Percentiles rank a stretch among this genome's conserved stretches.
Evolutionary conservation across 2,329 filamentous ascomycete species (phyloP).

Genomic region (Colletotrichum lentis): DNA sequence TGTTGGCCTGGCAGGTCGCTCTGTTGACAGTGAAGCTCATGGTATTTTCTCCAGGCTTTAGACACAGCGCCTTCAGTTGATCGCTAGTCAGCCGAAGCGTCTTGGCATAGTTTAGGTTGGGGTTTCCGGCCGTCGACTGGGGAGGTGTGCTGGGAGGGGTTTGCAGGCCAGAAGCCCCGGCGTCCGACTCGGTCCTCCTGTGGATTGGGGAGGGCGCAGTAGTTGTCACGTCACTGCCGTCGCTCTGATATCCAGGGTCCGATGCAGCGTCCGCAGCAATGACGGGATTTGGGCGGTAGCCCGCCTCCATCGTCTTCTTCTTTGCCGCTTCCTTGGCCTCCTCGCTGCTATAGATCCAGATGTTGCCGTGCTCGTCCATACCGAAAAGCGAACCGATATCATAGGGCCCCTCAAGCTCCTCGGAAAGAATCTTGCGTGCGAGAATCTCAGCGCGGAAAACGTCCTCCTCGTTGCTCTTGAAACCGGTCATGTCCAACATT

Average conservation of each 20-base stretch:
- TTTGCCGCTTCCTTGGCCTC: slow-evolving; percentile 91
- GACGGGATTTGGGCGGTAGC: slow-evolving; percentile 49
- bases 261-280: slow-evolving; percentile 81
- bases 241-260: slow-evolving; percentile 95
- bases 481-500: slow-evolving; percentile 98
- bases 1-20: slow-evolving; percentile 88
- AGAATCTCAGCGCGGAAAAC: slow-evolving; percentile 91
- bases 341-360: slow-evolving; percentile 99
- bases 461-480: slow-evolving; percentile 93
- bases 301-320: slow-evolving; percentile 64
- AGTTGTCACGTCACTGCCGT: slow-evolving; percentile 72
- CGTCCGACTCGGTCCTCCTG: slow-evolving; percentile 73
- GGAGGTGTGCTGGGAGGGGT: slow-evolving; percentile 76
- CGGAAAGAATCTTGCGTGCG: slow-evolving; percentile 87
- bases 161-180: slow-evolving; percentile 61
- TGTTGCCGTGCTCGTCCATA: slow-evolving; percentile 91
- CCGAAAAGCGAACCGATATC: slow-evolving; percentile 96
- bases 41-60: slow-evolving; percentile 86
- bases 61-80: slow-evolving; percentile 84
- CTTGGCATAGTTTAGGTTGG: slow-evolving; percentile 91
- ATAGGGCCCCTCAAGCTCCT: slow-evolving; percentile 93
- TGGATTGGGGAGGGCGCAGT: slow-evolving; percentile 59
- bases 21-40: slow-evolving; percentile 98
- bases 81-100: slow-evolving; percentile 94
- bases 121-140: slow-evolving; percentile 71